phyloP scores from a whole-genome alignment of 768 basidiomycete genomes.

The Podaxis sp. region DNA sequence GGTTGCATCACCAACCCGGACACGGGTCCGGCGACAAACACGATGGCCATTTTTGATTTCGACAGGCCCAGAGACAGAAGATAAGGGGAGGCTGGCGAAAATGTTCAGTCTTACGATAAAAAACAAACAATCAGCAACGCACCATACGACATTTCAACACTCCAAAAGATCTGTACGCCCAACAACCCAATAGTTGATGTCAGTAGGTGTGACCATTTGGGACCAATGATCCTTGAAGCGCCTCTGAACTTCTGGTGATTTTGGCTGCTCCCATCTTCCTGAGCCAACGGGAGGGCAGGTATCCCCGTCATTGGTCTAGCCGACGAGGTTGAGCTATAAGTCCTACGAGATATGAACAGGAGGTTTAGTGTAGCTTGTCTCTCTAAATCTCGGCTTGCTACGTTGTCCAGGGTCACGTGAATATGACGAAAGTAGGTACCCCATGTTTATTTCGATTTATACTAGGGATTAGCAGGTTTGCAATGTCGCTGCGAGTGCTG shows the following conservation, averaged over 20 bases:
- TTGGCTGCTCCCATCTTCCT: constrained; percentile 37
- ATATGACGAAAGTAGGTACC: not conserved
- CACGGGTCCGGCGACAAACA: constrained; percentile 90
- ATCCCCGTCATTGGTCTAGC: constrained; percentile 48
- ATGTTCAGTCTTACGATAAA: not conserved
- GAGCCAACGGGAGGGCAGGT: constrained; percentile 43
- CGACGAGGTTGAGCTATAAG: not conserved
- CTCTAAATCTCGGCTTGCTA: not conserved
- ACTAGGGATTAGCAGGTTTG: too few relatives aligned
- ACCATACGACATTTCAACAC: constrained; percentile 93
- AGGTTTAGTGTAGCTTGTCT: not conserved
- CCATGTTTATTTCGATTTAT: too few relatives aligned
- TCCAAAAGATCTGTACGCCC: constrained; percentile 91
- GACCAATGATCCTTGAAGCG: constrained; percentile 62
- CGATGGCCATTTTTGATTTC: constrained; percentile 84
- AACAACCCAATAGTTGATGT: constrained; percentile 75
- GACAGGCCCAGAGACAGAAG: constrained; percentile 85
- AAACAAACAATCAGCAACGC: constrained; percentile 19
- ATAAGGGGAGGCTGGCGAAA: constrained; percentile 69
- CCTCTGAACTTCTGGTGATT: constrained; percentile 45
- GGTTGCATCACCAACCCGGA: constrained; percentile 92
- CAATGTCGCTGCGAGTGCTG: too few relatives aligned
- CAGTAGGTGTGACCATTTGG: constrained; percentile 65
- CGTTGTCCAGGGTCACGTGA: constrained; percentile 7
- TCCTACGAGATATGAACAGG: not conserved